Evolutionary conservation across 345 rosid species (phyloP).

Genomic region (Camelina hispida): DNA sequence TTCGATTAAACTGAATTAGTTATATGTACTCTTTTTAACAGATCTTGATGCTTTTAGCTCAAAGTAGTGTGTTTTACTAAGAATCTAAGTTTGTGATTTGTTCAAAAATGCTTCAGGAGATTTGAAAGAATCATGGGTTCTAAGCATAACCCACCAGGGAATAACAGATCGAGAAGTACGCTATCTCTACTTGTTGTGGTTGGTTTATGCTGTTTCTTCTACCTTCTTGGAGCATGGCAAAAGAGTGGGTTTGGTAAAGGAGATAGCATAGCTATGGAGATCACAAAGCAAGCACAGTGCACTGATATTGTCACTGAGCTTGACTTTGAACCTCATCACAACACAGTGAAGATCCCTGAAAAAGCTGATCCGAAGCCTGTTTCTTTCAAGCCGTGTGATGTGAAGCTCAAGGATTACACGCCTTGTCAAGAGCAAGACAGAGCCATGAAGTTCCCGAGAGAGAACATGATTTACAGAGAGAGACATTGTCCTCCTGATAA

Average conservation of each 20-base stretch:
- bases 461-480: constrained; percentile 91
- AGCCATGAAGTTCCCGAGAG: constrained; percentile 94
- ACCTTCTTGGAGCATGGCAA: constrained; percentile 96
- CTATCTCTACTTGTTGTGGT: constrained; percentile 73
- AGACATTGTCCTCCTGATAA: constrained; percentile 90
- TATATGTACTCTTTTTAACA: neutral
- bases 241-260: constrained; percentile 93
- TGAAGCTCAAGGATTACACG: constrained; percentile 77
- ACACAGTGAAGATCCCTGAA: constrained; percentile 57
- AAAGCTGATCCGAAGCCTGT: constrained; percentile 57
- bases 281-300: constrained; percentile 74
- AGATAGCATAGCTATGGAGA: constrained; percentile 70
- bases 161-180: constrained; percentile 59
- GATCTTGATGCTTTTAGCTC: constrained; percentile 24
- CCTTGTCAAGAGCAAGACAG: constrained; percentile 96
- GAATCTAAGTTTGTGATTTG: constrained; percentile 9
- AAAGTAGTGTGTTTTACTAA: constrained; percentile 10
- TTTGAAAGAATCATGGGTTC: constrained; percentile 53
- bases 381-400: constrained; percentile 77
- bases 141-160: constrained; percentile 57
- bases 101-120: constrained; percentile 34
- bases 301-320: constrained; percentile 57
- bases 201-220: constrained; percentile 86
- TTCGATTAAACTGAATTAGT: neutral
- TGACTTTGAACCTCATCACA: constrained; percentile 81